Evolutionary conservation across 805 yeast genomes (phyloP), one percentile per base, ranked within the genome.

Genomic region (Dipodascus geniculatus): DNA sequence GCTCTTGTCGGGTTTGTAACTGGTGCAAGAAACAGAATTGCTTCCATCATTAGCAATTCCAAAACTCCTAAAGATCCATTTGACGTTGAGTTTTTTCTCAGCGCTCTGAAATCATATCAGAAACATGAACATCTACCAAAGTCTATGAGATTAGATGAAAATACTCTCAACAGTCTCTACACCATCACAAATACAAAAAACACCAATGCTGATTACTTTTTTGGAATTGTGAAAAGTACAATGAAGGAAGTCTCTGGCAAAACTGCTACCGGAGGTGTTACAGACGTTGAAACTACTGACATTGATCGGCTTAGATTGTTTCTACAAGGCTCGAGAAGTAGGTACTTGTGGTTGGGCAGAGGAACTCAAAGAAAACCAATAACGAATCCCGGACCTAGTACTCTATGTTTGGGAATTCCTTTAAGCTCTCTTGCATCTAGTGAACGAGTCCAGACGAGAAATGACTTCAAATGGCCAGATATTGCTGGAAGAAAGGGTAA

Each of bases 1-100:
- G 91, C 93, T 0, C 73, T 93, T 1, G 67, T 93, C 6, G 93
- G 97, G 49, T 78, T 87, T 61, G 78, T 87, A 0, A 65, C 85
- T 19, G 81, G 88, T 53, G 77, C 87, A 49, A 74, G 81, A 50
- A 75, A 77, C 51, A 78, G 88, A 58, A 63, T 91, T 42, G 81
- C 87, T 50, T 70, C 83, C 9, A 75, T 73, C 11, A 70, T 76
- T 28, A 78, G 63, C 68, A 79, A 64, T 68, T 76, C 68, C 61
- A 86, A 74, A 61, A 84, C 74, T 55, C 93, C 81, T 17, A 85
- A 87, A 62, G 98, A 93, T 63, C 91, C 96, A 0, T 82, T 85
- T 63, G 91, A 86, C 56, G 81, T 80, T 51, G 84, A 82, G 52
- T 76, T 76, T 50, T 85, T 91, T 60, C 76, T 81, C 68, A 66